Evolutionary conservation across 371 early-diverging fungal species (phyloP), one percentile per base, ranked within the genome.

Genomic region (Lichtheimia hyalospora): DNA sequence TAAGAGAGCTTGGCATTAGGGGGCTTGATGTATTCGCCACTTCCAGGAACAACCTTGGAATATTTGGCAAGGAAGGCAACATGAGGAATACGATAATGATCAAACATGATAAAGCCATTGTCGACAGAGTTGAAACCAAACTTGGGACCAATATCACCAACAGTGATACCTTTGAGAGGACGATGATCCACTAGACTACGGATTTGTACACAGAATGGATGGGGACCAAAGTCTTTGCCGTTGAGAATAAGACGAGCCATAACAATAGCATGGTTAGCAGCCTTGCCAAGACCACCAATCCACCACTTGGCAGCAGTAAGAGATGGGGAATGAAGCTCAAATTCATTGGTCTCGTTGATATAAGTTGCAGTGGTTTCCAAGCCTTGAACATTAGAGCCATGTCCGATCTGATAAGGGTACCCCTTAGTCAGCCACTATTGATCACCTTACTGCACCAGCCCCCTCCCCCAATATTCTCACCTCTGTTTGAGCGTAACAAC

Each of bases 121-220:
- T 95, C 96, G 68, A 92, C 84, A 0, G 85, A 70, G 46, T 89
- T 87, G 67, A 85, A 85, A 8, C 96, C 96, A 24, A 92, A 85
- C 75, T 96, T 96, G 28, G 94, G 89, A 2, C 97, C 97, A 62
- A 93, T 87, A 61, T 97, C 96, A 58, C 90, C 94, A 20, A 96
- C 90, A 8, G 88, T 86, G 53, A 97, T 84, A n/a, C 96, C 96
- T 3, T 87, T 79, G 58, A 93, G 58, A 41, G 86, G 85, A 18
- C 74, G 79, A 68, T 95, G 95, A 54, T 89, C 88, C 49, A 84
- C 80, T 1, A 85, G 74, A 34, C 87, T 86, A 40, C 97, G 92
- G 50, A 95, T 80, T n/a, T 87, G 97, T 40, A 95, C 93, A 48
- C 95, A 75, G 68, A 97, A 92, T 3, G 91, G 89, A 64, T 94